These are phyloP conservation scores for Proliferodiscus dingleyae DNA, from an alignment of 2,329 filamentous ascomycete species.

Conservation along the genomic window DNA sequence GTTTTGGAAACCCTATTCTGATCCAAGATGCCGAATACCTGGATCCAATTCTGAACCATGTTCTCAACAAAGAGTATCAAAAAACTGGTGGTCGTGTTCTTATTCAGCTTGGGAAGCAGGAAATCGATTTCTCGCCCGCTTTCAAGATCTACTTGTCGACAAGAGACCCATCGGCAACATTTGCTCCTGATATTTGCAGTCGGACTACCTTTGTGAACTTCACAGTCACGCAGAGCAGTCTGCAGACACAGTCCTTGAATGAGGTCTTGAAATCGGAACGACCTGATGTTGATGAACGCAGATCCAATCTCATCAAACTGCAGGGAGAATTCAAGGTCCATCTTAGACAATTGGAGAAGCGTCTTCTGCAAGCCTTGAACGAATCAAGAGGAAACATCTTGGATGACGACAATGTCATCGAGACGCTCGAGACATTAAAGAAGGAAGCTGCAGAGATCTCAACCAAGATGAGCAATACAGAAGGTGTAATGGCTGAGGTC, in stretches of 20 bases:
- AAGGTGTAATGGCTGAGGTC: slow-evolving; percentile 97
- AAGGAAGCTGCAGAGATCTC: slow-evolving; percentile 96
- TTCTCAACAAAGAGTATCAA: slow-evolving; percentile 99
- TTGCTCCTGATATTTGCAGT: slow-evolving; percentile 95
- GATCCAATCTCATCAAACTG: slow-evolving; percentile 96
- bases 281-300: slow-evolving; percentile 91
- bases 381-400: slow-evolving; percentile 97
- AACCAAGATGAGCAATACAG: slow-evolving; percentile 91
- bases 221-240: slow-evolving; percentile 95
- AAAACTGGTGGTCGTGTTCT: slow-evolving; percentile 96
- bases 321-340: slow-evolving; percentile 99
- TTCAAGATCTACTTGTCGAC: slow-evolving; percentile 96
- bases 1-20: slow-evolving; percentile 96
- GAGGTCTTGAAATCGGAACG: slow-evolving; percentile 96
- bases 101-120: slow-evolving; percentile 96
- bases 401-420: slow-evolving; percentile 96
- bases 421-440: slow-evolving; percentile 96
- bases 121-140: slow-evolving; percentile 96
- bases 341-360: slow-evolving; percentile 90
- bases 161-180: slow-evolving; percentile 89
- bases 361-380: slow-evolving; percentile 88
- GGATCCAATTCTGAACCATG: slow-evolving; percentile 95
- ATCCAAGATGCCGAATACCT: slow-evolving; percentile 98
- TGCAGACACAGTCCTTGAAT: slow-evolving; percentile 96
- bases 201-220: slow-evolving; percentile 99